phyloP scores from a whole-genome alignment of 2,329 filamentous ascomycete genomes.

The Botrytis fragariae region DNA sequence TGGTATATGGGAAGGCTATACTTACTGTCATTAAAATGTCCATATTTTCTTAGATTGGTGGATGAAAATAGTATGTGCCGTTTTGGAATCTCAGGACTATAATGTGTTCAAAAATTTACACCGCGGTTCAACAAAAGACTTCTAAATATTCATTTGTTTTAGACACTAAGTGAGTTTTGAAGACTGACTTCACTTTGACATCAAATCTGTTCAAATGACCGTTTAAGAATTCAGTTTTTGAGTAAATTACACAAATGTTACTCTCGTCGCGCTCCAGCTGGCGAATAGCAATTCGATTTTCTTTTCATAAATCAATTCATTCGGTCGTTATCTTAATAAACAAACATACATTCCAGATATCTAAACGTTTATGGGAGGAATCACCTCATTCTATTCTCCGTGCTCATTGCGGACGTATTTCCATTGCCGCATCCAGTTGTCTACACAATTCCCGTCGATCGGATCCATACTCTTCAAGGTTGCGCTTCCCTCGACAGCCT shows the following conservation, averaged over 20 bases:
- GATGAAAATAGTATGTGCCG: not conserved
- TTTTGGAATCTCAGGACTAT: not conserved
- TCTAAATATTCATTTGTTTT: not conserved
- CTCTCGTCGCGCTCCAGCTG: too few species aligned
- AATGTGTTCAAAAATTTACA: not conserved
- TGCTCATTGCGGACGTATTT: not conserved
- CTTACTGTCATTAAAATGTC: not conserved
- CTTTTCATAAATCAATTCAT: too few species aligned
- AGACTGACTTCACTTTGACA: not conserved
- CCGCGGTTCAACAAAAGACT: not conserved
- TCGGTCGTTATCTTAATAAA: too few species aligned
- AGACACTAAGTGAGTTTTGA: not conserved
- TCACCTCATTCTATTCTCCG: not conserved
- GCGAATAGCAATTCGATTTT: too few species aligned
- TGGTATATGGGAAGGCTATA: rapidly evolving
- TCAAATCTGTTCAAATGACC: not conserved
- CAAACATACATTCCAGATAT: too few species aligned
- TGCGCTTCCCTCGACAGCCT: not conserved
- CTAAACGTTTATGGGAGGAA: not conserved
- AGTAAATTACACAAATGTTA: not conserved
- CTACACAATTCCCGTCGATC: not conserved
- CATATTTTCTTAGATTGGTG: not conserved
- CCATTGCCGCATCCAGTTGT: slow-evolving; percentile 4
- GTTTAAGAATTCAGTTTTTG: not conserved
- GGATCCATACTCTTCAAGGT: not conserved